A percentile compares a stretch with the other conserved stretches of the same genome.
phyloP scores from a whole-genome alignment of 129 eudicot genomes.

The Saposhnikovia divaricata region DNA sequence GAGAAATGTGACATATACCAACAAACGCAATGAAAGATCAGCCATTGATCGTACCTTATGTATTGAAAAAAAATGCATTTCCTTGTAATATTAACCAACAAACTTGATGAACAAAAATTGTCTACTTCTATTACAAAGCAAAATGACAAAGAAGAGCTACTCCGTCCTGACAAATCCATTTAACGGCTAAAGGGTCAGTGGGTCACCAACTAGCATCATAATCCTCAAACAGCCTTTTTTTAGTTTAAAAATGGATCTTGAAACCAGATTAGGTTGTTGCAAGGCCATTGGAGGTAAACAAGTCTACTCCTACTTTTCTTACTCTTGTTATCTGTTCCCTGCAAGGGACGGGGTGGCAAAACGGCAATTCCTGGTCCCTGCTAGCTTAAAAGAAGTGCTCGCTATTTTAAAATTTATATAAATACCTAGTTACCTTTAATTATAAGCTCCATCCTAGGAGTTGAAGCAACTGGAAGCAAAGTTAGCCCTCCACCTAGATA shows the following conservation, averaged over 20 bases:
- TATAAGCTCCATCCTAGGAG: neutral
- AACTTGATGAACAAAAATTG: neutral
- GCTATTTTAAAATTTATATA: too few relatives aligned
- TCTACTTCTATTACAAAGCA: neutral
- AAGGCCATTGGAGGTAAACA: neutral
- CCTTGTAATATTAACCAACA: neutral
- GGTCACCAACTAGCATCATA: slow-evolving; percentile 2
- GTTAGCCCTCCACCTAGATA: neutral
- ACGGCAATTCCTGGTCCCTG: neutral
- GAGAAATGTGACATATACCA: neutral
- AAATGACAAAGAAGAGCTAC: neutral
- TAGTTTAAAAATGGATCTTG: neutral
- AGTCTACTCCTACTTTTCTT: neutral
- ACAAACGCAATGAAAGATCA: neutral
- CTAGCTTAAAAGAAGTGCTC: neutral
- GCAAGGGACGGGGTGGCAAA: neutral
- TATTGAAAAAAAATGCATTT: neutral
- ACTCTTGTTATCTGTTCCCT: neutral
- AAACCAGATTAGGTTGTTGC: neutral
- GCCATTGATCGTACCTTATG: neutral
- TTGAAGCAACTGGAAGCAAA: neutral
- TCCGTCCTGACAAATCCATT: neutral
- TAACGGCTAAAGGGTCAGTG: neutral
- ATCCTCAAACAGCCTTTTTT: too few relatives aligned
- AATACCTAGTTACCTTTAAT: too few relatives aligned